Evolutionary conservation across 2,329 filamentous ascomycete species (phyloP).

Genomic region (Macrophomina pseudophaseolina): DNA sequence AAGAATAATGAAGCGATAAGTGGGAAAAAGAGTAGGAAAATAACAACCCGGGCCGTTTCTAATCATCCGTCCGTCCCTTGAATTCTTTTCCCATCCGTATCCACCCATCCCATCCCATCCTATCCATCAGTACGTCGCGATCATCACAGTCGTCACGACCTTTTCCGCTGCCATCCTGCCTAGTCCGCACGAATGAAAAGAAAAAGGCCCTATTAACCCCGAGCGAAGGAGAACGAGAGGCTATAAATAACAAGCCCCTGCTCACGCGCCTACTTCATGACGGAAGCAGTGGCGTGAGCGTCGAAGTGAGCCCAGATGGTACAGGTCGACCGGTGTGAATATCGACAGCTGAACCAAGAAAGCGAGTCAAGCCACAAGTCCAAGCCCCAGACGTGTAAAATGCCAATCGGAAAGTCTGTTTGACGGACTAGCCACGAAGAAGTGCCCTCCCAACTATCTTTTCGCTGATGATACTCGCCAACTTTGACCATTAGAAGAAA

Average conservation of each 20-base stretch:
- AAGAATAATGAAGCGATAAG: not conserved
- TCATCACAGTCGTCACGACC: constrained; percentile 12
- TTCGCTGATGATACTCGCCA: constrained; percentile 14
- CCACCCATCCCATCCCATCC: not conserved
- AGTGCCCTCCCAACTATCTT: not conserved
- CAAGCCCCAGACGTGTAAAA: not conserved
- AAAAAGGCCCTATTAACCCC: not conserved
- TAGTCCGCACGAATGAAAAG: not conserved
- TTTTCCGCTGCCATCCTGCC: constrained; percentile 4
- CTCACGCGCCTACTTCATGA: not conserved
- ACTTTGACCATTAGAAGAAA: constrained; percentile 9
- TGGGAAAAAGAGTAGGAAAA: no score
- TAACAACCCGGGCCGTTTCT: constrained; percentile 2
- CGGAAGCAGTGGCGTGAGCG: not conserved
- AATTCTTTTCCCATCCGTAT: no score
- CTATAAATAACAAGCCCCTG: not conserved
- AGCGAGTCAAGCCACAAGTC: not conserved
- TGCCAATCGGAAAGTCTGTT: constrained; percentile 13
- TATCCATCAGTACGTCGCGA: constrained; percentile 4
- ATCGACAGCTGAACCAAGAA: constrained; percentile 13
- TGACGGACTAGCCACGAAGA: constrained; percentile 18
- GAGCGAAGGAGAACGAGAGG: constrained; percentile 5
- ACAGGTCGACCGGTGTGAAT: not conserved
- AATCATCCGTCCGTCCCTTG: not conserved
- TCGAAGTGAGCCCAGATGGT: not conserved